Conservation (phyloP, 306 rosid species). For the Fagus crenata region DNA sequence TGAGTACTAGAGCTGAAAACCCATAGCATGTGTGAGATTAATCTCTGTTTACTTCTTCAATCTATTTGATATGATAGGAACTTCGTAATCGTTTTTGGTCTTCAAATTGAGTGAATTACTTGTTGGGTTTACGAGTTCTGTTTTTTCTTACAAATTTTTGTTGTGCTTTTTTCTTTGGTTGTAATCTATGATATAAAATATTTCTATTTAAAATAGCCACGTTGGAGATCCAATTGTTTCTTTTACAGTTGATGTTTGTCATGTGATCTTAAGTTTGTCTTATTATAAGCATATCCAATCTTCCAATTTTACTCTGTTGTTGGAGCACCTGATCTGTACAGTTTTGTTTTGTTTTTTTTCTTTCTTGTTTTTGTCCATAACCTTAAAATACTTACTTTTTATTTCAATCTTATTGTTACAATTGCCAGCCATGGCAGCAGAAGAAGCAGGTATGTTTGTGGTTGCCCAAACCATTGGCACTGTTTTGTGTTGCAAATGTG, state of each 20-base stretch:
- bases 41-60: too few species aligned
- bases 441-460: slow-evolving; percentile 55
- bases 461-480: slow-evolving; percentile 59
- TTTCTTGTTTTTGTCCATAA: not conserved
- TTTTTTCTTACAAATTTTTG: too few species aligned
- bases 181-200: not conserved
- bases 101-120: too few species aligned
- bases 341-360: not conserved
- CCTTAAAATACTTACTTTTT: not conserved
- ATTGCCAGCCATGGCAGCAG: slow-evolving; percentile 47
- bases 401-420: not conserved
- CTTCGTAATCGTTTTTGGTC: too few species aligned
- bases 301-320: too few species aligned
- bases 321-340: not conserved
- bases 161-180: not conserved
- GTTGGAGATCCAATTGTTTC: not conserved
- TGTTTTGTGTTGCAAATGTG: slow-evolving; percentile 64
- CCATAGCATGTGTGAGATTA: too few species aligned
- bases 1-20: too few species aligned
- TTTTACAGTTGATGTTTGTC: not conserved
- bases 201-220: not conserved
- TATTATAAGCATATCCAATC: not conserved
- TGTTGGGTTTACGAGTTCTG: too few species aligned
- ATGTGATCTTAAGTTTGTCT: not conserved
- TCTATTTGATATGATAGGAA: too few species aligned